Conservation (phyloP, 2,329 filamentous ascomycete species). For the Fusarium musae region DNA sequence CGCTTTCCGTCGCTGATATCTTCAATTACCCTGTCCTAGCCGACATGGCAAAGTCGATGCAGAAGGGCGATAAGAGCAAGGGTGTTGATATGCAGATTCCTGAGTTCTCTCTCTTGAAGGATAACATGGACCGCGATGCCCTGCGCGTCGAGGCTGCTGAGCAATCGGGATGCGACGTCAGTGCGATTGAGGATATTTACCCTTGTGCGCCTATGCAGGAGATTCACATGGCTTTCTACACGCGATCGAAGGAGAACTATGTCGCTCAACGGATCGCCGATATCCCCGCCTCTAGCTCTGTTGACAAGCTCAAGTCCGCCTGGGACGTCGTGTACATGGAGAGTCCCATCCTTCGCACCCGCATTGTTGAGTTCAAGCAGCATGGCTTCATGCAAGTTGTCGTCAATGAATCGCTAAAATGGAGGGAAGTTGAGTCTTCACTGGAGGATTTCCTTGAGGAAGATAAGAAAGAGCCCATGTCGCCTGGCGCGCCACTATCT, state of each 20-base stretch:
- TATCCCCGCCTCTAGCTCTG: conserved; percentile 48
- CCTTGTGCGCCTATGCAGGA: conserved; percentile 65
- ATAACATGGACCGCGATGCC: conserved; percentile 46
- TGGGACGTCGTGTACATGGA: conserved; percentile 53
- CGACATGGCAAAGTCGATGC: conserved; percentile 53
- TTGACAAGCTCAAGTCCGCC: conserved; percentile 52
- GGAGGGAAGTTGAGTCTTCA: conserved; percentile 46
- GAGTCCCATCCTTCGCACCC: conserved; percentile 57
- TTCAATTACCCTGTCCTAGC: conserved; percentile 57
- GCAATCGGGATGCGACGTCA: conserved; percentile 45
- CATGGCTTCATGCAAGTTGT: conserved; percentile 58
- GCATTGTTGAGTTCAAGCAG: conserved; percentile 57
- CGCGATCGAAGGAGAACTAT: conserved; percentile 60
- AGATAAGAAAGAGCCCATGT: conserved; percentile 53
- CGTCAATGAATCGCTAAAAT: conserved; percentile 52
- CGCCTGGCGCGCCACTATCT: conserved; percentile 55
- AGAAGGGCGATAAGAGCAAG: conserved; percentile 39
- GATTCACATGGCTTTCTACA: conserved; percentile 62
- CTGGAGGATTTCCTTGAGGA: conserved; percentile 53
- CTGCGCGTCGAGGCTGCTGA: conserved; percentile 47
- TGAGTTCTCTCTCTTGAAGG: conserved; percentile 53
- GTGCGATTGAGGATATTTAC: conserved; percentile 60
- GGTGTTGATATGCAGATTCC: conserved; percentile 41
- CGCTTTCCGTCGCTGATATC: conserved; percentile 57
- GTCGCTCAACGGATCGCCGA: conserved; percentile 60